Conservation (phyloP, 495 filamentous ascomycete genomes). For the Trichoderma virens region DNA sequence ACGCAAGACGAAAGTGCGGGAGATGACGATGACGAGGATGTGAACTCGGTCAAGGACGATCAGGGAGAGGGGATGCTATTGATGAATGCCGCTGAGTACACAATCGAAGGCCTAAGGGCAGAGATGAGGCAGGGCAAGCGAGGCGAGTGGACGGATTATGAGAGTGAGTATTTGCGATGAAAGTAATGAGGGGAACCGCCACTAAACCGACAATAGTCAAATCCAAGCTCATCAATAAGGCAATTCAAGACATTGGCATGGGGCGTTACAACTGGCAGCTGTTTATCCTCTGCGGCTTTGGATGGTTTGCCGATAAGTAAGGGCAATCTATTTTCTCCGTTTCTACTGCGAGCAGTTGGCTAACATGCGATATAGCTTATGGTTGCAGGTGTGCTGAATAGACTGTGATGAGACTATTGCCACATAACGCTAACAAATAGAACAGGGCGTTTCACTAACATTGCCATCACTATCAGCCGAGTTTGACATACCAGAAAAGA, state of each 20-base stretch:
- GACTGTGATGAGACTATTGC: conserved; percentile 19
- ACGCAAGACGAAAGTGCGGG: conserved; percentile 19
- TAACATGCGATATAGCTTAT: conserved; percentile 28
- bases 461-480: conserved; percentile 62
- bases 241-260: conserved; percentile 82
- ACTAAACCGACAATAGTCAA: conserved; percentile 36
- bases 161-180: conserved; percentile 30
- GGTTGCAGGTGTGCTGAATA: conserved; percentile 39
- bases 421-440: conserved; percentile 2
- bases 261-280: conserved; percentile 80
- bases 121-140: conserved; percentile 35
- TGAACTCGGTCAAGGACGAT: conserved; percentile 21
- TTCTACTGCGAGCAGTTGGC: not conserved
- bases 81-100: conserved; percentile 39
- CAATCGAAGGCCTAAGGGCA: conserved; percentile 39
- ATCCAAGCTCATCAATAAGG: conserved; percentile 59
- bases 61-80: conserved; percentile 30
- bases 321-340: conserved; percentile 9
- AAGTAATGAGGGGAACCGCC: not conserved
- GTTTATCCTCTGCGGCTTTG: conserved; percentile 76
- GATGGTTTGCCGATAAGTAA: conserved; percentile 57
- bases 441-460: conserved; percentile 67
- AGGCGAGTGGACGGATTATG: conserved; percentile 34
- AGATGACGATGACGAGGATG: conserved; percentile 15
- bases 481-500: conserved; percentile 48